Base-by-base conservation (phyloP, 1,284 basidiomycete genomes). In the Ganoderma sp. region DNA sequence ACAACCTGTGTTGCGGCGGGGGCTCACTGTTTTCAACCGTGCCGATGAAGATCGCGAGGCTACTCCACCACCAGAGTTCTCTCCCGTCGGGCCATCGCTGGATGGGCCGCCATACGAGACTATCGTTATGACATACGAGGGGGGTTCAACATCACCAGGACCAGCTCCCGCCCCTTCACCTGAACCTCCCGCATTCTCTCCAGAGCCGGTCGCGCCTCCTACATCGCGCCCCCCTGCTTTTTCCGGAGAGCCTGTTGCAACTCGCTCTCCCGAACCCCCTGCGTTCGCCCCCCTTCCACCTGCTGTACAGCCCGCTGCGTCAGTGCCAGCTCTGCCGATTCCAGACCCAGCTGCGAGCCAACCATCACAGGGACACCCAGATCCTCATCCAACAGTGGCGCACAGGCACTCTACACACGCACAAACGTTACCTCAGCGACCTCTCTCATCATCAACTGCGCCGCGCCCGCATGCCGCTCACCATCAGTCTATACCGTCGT, bases 41-140 rank as follows among this genome's bases (percentile, higher is more conserved):
- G 62, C 64, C 32, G 68, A 28, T 12, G 48, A 28, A 25, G 48
- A 67, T 3, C 73, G 74, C 17, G 67, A 70, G 41, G 73, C 73
- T 17, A 76, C 78, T 3, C 79, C 82, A 3, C 84, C 84, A 15
- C 84, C 85, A 5, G 79, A 82, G 14, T 86, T 86, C 74, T 76
- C 81, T 9, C 66, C 80, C 0, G 74, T 80, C 8, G 82, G 78
- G 6, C 79, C 81, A 2, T 80, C 79, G 14, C 74, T 81, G 14
- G 83, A 84, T 72, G 82, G 81, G 1, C 80, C 81, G 0, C 78
- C 81, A 2, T 83, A 80, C 68, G 82, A 82, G 56, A 25, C 77
- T 22, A 71, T 80, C 17, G 75, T 78, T 12, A 65, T 77, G 62
- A 66, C 73, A 5, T 78, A 78, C 63, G 41, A 68, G 63, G 72